These are phyloP conservation scores for Melampsora larici-populina DNA, from an alignment of 1,284 basidiomycete species.

Conservation along the genomic window DNA sequence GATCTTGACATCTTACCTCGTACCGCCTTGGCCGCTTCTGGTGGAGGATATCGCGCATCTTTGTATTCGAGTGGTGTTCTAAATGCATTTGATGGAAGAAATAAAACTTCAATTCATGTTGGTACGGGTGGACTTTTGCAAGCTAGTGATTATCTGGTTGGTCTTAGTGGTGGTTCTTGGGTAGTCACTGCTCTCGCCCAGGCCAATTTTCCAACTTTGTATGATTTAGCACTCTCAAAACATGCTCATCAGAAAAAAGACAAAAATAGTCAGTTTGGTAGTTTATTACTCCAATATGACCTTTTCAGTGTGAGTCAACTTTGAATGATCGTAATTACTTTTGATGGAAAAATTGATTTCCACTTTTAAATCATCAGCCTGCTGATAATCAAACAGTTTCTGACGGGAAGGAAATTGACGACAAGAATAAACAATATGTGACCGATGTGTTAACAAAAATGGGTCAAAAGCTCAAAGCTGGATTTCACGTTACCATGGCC, in stretches of 20 bases:
- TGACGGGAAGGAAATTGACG: not conserved
- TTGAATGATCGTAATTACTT: not conserved
- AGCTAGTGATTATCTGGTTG: constrained; percentile 51
- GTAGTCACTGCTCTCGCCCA: constrained; percentile 2
- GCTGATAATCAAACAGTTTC: not conserved
- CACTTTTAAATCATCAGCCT: constrained; percentile 11
- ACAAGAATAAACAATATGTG: constrained; percentile 6
- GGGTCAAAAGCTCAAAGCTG: not conserved
- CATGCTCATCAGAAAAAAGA: not conserved
- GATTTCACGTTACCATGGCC: constrained; percentile 21
- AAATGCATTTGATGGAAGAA: constrained; percentile 63
- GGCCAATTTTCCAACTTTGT: constrained; percentile 21
- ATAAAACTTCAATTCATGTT: constrained; percentile 59
- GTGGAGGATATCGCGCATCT: constrained; percentile 60
- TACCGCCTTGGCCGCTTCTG: constrained; percentile 26
- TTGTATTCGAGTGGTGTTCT: constrained; percentile 63
- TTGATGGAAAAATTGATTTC: not conserved
- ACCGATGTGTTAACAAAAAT: constrained; percentile 12
- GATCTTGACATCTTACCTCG: constrained; percentile 9
- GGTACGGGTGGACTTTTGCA: constrained; percentile 68
- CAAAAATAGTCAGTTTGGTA: not conserved
- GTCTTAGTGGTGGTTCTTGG: constrained; percentile 38
- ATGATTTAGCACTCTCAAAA: constrained; percentile 3
- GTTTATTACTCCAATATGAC: constrained; percentile 20
- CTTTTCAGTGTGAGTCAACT: constrained; percentile 11